Conservation (phyloP, 345 rosid species). For the Euclidium syriacum region DNA sequence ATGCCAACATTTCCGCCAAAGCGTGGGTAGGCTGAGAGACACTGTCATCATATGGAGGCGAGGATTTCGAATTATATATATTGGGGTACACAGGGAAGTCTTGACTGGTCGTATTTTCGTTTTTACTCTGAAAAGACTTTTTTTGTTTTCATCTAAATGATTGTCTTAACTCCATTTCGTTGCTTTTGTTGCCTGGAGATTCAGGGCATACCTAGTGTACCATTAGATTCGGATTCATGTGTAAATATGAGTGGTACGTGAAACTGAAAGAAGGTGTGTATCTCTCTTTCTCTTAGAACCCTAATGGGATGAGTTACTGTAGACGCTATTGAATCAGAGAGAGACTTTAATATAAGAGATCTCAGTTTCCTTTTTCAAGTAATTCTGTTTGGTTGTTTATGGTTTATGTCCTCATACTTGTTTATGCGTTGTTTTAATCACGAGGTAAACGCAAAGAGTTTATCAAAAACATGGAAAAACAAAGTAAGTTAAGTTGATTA, state of each 20-base stretch:
- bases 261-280: slow-evolving; percentile 24
- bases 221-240: slow-evolving; percentile 15
- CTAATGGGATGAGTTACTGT: neutral
- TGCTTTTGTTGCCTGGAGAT: slow-evolving; percentile 20
- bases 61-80: slow-evolving; percentile 1
- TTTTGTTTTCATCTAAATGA: neutral
- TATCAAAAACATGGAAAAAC: neutral
- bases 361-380: neutral
- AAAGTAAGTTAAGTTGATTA: slow-evolving; percentile 20
- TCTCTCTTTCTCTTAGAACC: neutral
- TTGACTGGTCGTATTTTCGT: slow-evolving; percentile 2
- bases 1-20: slow-evolving; percentile 70
- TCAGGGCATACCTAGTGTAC: slow-evolving; percentile 17
- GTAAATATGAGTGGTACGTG: slow-evolving; percentile 13
- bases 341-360: neutral
- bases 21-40: slow-evolving; percentile 25
- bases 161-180: slow-evolving; percentile 1
- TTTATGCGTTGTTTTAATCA: slow-evolving; percentile 8
- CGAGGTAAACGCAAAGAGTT: slow-evolving; percentile 23
- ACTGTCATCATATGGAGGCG: slow-evolving; percentile 5
- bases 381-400: neutral
- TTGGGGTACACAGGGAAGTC: neutral
- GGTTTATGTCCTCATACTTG: neutral
- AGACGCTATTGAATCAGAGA: neutral
- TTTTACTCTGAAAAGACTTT: neutral